These are phyloP conservation scores for Wallacemonas rigidus DNA, from an alignment of 208 protist genomes.

Conservation along the genomic window DNA sequence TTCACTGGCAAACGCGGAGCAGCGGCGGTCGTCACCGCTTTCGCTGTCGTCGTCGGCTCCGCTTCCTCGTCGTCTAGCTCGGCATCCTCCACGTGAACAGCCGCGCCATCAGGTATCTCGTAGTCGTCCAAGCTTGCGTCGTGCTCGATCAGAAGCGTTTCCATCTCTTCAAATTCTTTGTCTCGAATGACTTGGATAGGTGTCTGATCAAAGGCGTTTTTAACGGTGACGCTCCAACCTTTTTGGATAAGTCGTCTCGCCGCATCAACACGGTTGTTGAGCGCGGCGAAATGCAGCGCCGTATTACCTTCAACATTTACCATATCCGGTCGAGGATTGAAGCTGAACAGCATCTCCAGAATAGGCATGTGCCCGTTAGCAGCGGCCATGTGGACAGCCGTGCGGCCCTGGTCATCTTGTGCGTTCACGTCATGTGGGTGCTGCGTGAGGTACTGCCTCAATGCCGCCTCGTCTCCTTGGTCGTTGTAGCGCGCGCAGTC, in stretches of 20 bases:
- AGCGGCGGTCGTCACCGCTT: background rate
- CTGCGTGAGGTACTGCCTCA: constrained; percentile 49
- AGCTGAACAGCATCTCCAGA: constrained; percentile 72
- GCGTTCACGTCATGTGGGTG: constrained; percentile 60
- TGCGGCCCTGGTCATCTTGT: constrained; percentile 73
- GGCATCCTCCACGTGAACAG: constrained; percentile 24
- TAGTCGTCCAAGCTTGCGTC: constrained; percentile 73
- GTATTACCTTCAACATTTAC: constrained; percentile 86
- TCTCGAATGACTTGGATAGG: constrained; percentile 82
- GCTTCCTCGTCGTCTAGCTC: constrained; percentile 15
- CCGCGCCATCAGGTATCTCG: constrained; percentile 25
- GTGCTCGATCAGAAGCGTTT: constrained; percentile 70
- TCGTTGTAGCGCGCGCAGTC: constrained; percentile 90
- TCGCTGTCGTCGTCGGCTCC: background rate
- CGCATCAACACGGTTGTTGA: constrained; percentile 79
- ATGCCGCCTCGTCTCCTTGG: constrained; percentile 47
- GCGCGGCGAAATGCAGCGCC: constrained; percentile 86
- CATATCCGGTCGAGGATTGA: constrained; percentile 59
- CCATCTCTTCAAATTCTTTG: constrained; percentile 84
- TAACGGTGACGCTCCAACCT: constrained; percentile 59
- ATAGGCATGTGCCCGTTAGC: constrained; percentile 82
- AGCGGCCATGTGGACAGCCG: constrained; percentile 85
- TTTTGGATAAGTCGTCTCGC: constrained; percentile 54
- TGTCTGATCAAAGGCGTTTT: constrained; percentile 64
- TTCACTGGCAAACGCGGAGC: background rate